phyloP scores from a whole-genome alignment of 345 rosid species.

The Mangifera indica region DNA sequence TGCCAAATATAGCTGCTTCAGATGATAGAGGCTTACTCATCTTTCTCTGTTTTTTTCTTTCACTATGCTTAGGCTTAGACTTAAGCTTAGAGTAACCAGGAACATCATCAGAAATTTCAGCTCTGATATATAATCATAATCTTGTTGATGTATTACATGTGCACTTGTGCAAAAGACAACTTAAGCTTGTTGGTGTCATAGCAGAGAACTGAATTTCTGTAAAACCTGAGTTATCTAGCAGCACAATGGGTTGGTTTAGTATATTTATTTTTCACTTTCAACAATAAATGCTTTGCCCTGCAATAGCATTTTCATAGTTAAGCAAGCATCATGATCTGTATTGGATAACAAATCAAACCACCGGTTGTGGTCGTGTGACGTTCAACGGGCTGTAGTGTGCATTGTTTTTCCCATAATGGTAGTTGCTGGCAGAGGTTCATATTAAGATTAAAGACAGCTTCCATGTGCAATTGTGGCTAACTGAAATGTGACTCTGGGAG shows the following conservation, averaged over 20 bases:
- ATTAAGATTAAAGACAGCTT: neutral
- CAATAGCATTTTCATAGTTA: neutral
- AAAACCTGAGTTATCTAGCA: neutral
- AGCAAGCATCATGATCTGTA: neutral
- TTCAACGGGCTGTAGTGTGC: neutral
- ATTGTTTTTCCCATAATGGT: neutral
- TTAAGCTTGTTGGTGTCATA: neutral
- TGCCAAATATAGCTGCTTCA: slow-evolving; percentile 27
- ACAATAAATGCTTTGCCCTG: neutral
- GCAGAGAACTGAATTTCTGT: neutral
- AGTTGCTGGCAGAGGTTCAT: neutral
- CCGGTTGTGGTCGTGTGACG: neutral
- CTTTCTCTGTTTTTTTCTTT: slow-evolving; percentile 1
- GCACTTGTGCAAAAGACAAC: neutral
- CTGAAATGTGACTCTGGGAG: too few species aligned
- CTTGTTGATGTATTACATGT: neutral
- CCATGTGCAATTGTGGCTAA: neutral
- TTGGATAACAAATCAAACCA: slow-evolving; percentile 2
- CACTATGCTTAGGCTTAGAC: neutral
- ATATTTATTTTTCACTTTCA: neutral
- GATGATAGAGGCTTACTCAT: slow-evolving; percentile 45
- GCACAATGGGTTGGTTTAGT: neutral
- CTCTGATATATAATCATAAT: neutral
- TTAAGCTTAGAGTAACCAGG: neutral
- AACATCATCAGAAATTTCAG: neutral